phyloP scores from a whole-genome alignment of 257 asterid genomes.

The Mentha longifolia region DNA sequence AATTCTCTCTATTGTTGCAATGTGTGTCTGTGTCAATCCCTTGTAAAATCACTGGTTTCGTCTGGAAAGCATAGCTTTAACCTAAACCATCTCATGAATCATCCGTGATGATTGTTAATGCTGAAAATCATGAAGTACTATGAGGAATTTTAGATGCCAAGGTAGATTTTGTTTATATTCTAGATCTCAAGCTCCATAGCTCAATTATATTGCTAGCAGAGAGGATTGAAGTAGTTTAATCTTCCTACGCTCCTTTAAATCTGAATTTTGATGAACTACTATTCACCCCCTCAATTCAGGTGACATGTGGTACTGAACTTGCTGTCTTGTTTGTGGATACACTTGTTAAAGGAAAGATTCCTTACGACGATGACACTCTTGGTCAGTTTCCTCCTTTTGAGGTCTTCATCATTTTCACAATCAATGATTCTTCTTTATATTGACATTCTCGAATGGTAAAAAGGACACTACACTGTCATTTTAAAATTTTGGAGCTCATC shows the following conservation, averaged over 20 bases:
- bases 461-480: neutral
- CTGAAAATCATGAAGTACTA: conserved; percentile 5
- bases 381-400: conserved; percentile 55
- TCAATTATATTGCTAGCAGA: conserved; percentile 18
- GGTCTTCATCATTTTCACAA: conserved; percentile 12
- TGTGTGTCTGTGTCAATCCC: conserved; percentile 21
- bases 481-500: conserved; percentile 1
- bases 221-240: conserved; percentile 14
- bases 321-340: conserved; percentile 82
- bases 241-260: conserved; percentile 10
- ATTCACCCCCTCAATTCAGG: conserved; percentile 46
- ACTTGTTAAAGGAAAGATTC: conserved; percentile 79
- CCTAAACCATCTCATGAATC: neutral
- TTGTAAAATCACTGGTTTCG: neutral
- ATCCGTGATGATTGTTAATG: neutral
- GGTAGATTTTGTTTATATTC: conserved; percentile 26
- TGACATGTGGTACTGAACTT: conserved; percentile 97
- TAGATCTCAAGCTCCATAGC: conserved; percentile 20
- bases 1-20: neutral
- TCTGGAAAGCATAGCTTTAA: no score
- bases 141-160: conserved; percentile 17
- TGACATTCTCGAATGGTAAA: conserved; percentile 4
- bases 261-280: conserved; percentile 12
- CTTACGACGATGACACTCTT: conserved; percentile 66
- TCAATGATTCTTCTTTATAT: conserved; percentile 11